A percentile compares a stretch with the other conserved stretches of the same genome.
These are phyloP conservation scores for Saccharomycopsis sp. DNA, from an alignment of 805 yeast genomes.

Conservation along the genomic window DNA sequence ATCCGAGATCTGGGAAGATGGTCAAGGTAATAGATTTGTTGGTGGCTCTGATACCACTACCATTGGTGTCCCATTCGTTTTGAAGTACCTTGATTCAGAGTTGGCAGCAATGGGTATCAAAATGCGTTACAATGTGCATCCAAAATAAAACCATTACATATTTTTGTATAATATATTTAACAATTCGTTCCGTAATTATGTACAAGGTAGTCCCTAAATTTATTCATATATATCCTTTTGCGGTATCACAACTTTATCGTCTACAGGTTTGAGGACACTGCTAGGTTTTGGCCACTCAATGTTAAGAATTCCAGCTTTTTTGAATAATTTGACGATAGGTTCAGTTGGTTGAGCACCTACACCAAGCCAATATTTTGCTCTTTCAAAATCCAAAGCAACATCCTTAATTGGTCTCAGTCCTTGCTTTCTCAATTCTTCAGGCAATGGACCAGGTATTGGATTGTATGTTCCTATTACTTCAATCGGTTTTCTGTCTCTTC, in stretches of 20 bases:
- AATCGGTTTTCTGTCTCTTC: conserved; percentile 82
- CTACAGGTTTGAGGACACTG: conserved; percentile 26
- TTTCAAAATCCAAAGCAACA: conserved; percentile 73
- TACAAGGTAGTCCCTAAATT: neutral
- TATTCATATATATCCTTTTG: conserved; percentile 16
- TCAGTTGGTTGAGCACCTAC: conserved; percentile 95
- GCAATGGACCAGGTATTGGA: conserved; percentile 66
- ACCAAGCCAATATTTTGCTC: conserved; percentile 94
- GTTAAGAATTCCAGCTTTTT: conserved; percentile 66
- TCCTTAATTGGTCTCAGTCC: conserved; percentile 67
- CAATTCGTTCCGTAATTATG: neutral
- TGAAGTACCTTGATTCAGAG: conserved; percentile 92
- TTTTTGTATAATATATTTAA: neutral
- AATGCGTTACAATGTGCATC: conserved; percentile 65
- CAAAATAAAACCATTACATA: neutral
- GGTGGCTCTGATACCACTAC: conserved; percentile 95
- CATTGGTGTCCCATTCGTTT: conserved; percentile 93
- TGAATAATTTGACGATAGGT: conserved; percentile 67
- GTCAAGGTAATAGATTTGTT: conserved; percentile 81
- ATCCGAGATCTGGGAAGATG: conserved; percentile 92
- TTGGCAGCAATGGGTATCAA: conserved; percentile 96
- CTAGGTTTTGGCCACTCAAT: conserved; percentile 55
- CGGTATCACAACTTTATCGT: conserved; percentile 11
- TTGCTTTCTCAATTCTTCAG: conserved; percentile 41
- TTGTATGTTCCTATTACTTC: conserved; percentile 94